Evolutionary conservation across 2,329 filamentous ascomycete species (phyloP), one percentile per base, ranked within the genome.

Genomic region (Diaporthe citriasiana): DNA sequence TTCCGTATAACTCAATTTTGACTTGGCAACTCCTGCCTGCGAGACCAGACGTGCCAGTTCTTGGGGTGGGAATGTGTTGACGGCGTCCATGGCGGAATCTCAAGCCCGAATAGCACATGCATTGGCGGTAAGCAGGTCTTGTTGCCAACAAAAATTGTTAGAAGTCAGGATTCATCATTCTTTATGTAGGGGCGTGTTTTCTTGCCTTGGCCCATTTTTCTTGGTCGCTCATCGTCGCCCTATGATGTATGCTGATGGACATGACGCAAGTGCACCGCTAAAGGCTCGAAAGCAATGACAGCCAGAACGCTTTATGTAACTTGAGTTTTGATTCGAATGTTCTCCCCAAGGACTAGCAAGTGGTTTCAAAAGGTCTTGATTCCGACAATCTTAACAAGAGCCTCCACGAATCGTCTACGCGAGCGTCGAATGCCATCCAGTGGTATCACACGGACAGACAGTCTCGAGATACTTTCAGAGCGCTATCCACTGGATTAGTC

Each of bases 31-130:
- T 12, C 42, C 60, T 7, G 60, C 42, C 33, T 65, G 42, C 4
- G 27, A 65, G 27, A 65, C 60, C 10, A 65, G 27, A 42, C 59
- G 59, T n/a, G 59, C 59, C n/a, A 65, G 40, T 22, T 47, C 59
- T 30, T 17, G 27, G 15, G 59, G 42, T 17, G 59, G 59, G 27
- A 47, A 63, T 10, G 59, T 65, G 27, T 65, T 65, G 27, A 50
- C 27, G 45, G 59, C 42, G 27, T 50, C 42, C 59, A 65, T 47
- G 10, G 27, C 27, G 27, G 15, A 12, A 30, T 4, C 1, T 12
- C 17, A 22, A 9, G 22, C 40, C n/a, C 19, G 12, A 9, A 47
- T 0, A 3, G 27, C 47, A 27, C 25, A 63, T 45, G 59, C 10
- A 42, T 60, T 8, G 13, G 19, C 38, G 7, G 12, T 19, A 9